These are phyloP conservation scores for Platanthera zijinensis DNA, from an alignment of 106 monocot genomes.

Conservation along the genomic window DNA sequence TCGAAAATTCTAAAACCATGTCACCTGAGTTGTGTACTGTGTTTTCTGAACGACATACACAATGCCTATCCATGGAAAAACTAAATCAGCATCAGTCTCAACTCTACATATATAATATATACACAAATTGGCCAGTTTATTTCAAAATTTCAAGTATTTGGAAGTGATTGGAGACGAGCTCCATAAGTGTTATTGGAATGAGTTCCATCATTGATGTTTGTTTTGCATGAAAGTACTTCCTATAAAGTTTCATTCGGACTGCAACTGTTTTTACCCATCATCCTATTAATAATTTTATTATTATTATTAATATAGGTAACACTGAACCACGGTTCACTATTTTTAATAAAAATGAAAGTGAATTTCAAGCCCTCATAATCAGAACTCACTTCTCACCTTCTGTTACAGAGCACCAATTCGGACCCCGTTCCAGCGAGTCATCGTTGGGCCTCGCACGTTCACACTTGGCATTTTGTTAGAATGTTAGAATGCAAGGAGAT, in stretches of 20 bases:
- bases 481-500: no score
- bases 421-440: no score
- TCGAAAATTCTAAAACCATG: conserved; percentile 34
- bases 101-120: not conserved
- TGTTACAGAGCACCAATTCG: no score
- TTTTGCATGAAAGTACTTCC: not conserved
- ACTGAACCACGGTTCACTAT: not conserved
- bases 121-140: not conserved
- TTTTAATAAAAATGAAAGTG: not conserved
- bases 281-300: not conserved
- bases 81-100: not conserved
- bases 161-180: not conserved
- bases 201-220: not conserved
- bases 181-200: not conserved
- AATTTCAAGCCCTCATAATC: not conserved
- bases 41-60: conserved; percentile 40
- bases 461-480: no score
- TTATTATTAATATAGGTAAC: not conserved
- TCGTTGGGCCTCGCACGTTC: no score
- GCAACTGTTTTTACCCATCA: not conserved
- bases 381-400: not conserved
- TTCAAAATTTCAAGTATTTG: not conserved
- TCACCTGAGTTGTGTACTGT: conserved; percentile 26
- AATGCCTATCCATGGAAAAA: conserved; percentile 25
- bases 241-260: not conserved